Evolutionary conservation across 116 monocot genomes (phyloP).

Genomic region (Papilionanthe hybrid): DNA sequence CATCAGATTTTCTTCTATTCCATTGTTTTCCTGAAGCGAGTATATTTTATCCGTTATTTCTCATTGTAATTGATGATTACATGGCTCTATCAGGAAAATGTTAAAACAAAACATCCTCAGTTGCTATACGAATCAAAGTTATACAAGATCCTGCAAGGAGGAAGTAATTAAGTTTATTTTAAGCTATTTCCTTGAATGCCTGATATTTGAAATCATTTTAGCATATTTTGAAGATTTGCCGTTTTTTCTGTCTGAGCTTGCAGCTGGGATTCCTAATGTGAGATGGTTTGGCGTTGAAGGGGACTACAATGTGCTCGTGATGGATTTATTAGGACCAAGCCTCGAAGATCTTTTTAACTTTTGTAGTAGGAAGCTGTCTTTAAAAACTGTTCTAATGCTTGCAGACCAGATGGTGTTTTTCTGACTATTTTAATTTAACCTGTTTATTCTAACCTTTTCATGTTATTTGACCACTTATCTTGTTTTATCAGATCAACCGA

Average conservation of each 20-base stretch:
- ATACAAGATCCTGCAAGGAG: slow-evolving; percentile 41
- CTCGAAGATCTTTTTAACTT: slow-evolving; percentile 95
- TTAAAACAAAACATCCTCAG: slow-evolving; percentile 48
- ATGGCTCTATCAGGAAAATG: slow-evolving; percentile 34
- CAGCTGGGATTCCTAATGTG: slow-evolving; percentile 86
- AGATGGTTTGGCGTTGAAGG: slow-evolving; percentile 97
- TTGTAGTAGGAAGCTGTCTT: slow-evolving; percentile 78
- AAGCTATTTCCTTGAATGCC: not conserved
- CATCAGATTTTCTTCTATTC: not conserved
- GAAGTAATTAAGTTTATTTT: slow-evolving; percentile 25
- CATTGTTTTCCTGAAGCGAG: not conserved
- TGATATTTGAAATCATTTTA: not conserved
- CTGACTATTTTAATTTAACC: not conserved
- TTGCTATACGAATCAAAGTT: slow-evolving; percentile 45
- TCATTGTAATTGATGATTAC: not conserved
- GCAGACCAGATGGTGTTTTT: slow-evolving; percentile 87
- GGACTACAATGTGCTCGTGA: slow-evolving; percentile 90
- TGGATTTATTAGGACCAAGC: slow-evolving; percentile 90
- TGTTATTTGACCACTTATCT: not conserved
- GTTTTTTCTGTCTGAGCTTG: not conserved
- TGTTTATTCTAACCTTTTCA: not conserved
- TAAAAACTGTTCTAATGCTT: slow-evolving; percentile 95
- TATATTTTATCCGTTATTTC: not conserved
- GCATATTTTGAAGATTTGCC: not conserved
- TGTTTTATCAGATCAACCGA: slow-evolving; percentile 64